Evolutionary conservation across 257 asterid species (phyloP), one percentile per base, ranked within the genome.

Genomic region (Petrea volubilis): DNA sequence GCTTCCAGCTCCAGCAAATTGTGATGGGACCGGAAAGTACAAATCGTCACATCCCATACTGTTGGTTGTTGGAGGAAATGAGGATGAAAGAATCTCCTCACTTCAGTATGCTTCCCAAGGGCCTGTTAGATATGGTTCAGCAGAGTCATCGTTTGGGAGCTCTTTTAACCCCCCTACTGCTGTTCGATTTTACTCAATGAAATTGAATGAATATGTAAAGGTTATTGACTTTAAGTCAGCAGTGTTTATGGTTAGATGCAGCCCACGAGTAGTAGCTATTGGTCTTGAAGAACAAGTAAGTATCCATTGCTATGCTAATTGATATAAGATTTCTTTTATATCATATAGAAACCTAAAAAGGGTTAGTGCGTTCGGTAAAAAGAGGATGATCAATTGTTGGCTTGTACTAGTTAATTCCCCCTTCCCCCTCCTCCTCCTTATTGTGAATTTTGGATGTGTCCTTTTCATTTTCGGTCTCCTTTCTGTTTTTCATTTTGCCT

Each of bases 241-340:
- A n/a, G 87, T 89, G 5, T 74, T 87, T 20, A 84, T 85, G 91
- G 84, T 87, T 59, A 82, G 93, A 77, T 89, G 93, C 84, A 87
- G 90, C 49, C 79, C 85, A 36, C 87, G 79, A 64, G 83, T 85
- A 44, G 84, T 87, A 59, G 96, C 93, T 67, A 73, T 89, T 79
- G 96, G 93, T 52, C 93, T 89, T 58, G 90, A 89, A 83, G 90
- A 86, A 67, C 91, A 89, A 81, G 96, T 89, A 81, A 83, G 85
- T 72, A 41, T 50, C 53, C 17, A 1, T n/a, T 40, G 23, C 14
- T 51, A 33, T 47, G 50, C 34, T 44, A 58, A 11, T 33, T 52
- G 23, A 41, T 62, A 1, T 57, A 25, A 15, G 13, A 6, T 65
- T 68, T 58, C 33, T 49, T 3, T 29, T 44, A 17, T 7, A 25